phyloP scores from a whole-genome alignment of 768 basidiomycete species.

The Leccinum uliginosum region DNA sequence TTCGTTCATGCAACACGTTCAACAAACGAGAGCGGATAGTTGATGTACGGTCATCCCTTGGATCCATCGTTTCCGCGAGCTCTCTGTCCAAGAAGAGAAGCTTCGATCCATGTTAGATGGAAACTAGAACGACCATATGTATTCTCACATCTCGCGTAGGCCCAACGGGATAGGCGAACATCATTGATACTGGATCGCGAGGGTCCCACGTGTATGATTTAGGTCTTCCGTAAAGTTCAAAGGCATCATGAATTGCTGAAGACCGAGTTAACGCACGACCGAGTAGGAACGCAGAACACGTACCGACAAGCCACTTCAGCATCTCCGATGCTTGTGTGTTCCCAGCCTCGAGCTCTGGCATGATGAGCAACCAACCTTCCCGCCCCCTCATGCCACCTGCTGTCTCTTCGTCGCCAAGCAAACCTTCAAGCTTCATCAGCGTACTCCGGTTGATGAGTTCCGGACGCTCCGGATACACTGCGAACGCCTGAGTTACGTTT shows the following conservation, averaged over 20 bases:
- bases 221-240: constrained; percentile 86
- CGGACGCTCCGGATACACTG: constrained; percentile 94
- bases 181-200: constrained; percentile 72
- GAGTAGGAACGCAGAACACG: constrained; percentile 23
- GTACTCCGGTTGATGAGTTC: constrained; percentile 86
- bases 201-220: constrained; percentile 87
- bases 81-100: constrained; percentile 86
- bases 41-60: constrained; percentile 73
- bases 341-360: constrained; percentile 77
- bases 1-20: constrained; percentile 57
- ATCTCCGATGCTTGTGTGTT: constrained; percentile 71
- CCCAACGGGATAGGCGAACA: constrained; percentile 94
- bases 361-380: constrained; percentile 85
- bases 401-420: constrained; percentile 72
- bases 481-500: constrained; percentile 79
- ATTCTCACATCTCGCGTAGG: constrained; percentile 71
- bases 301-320: constrained; percentile 88
- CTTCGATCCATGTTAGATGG: constrained; percentile 36
- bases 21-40: constrained; percentile 58
- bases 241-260: constrained; percentile 78
- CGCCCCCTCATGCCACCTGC: constrained; percentile 60
- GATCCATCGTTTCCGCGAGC: constrained; percentile 71
- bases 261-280: constrained; percentile 9
- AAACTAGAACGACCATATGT: background rate
- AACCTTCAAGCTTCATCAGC: constrained; percentile 88